These are phyloP conservation scores for Graphium sp. DNA, from an alignment of 2,329 filamentous ascomycete genomes.

Conservation along the genomic window DNA sequence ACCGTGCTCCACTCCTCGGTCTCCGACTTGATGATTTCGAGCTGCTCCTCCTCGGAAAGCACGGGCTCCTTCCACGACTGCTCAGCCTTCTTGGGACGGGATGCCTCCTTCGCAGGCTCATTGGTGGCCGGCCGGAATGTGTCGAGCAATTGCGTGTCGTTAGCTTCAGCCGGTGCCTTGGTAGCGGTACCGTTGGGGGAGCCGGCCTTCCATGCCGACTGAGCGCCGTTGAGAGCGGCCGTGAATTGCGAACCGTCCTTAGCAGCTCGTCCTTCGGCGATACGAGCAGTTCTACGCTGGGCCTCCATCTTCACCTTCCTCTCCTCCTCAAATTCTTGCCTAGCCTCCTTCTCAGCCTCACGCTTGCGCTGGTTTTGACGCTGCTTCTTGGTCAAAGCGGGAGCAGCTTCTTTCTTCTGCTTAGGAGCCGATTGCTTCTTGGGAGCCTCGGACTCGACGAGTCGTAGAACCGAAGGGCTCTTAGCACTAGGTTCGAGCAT, in stretches of 20 bases:
- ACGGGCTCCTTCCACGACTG: conserved; percentile 33
- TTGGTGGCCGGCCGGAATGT: conserved; percentile 23
- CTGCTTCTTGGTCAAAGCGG: conserved; percentile 82
- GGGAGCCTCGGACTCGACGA: conserved; percentile 43
- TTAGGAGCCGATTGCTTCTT: conserved; percentile 47
- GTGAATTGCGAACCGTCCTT: conserved; percentile 58
- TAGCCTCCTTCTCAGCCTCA: conserved; percentile 58
- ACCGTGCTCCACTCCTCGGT: conserved; percentile 45
- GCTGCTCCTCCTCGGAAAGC: conserved; percentile 45
- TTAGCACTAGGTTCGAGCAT: conserved; percentile 66
- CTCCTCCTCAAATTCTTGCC: conserved; percentile 63
- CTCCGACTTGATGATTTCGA: conserved; percentile 35
- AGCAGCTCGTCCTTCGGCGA: conserved; percentile 66
- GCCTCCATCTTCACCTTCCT: conserved; percentile 64
- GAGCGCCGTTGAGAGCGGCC: conserved; percentile 22
- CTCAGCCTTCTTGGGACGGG: conserved; percentile 16
- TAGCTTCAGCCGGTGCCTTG: conserved; percentile 12
- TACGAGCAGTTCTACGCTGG: conserved; percentile 66
- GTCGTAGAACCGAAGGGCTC: conserved; percentile 59
- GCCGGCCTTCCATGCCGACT: conserved; percentile 25
- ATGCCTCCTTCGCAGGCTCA: conserved; percentile 15
- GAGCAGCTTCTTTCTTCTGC: conserved; percentile 44
- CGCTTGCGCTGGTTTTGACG: conserved; percentile 82
- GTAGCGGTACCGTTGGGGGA: conserved; percentile 15
- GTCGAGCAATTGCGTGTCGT: conserved; percentile 33